phyloP scores from a whole-genome alignment of 371 early-diverging fungal genomes.

The Haplosporangium sp. region DNA sequence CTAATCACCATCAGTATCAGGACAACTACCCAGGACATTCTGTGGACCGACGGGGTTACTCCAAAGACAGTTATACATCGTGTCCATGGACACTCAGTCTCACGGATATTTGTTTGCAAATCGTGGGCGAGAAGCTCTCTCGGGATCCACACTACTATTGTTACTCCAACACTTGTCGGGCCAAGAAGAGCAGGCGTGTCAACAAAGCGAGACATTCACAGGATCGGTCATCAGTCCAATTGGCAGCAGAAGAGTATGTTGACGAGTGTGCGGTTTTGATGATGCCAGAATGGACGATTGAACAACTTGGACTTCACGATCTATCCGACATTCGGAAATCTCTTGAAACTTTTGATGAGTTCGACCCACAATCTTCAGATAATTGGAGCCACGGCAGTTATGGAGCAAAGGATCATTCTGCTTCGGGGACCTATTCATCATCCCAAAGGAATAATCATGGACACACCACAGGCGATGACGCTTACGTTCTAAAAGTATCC shows the following conservation, averaged over 20 bases:
- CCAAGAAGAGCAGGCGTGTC: slow-evolving; percentile 4
- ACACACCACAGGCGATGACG: too few species aligned
- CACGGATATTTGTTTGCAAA: slow-evolving; percentile 42
- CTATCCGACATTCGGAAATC: slow-evolving; percentile 28
- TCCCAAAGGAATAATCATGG: too few species aligned
- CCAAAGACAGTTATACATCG: slow-evolving; percentile 48
- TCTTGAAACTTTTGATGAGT: background rate
- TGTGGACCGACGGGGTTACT: slow-evolving; percentile 29
- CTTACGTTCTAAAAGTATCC: too few species aligned
- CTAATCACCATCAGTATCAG: background rate
- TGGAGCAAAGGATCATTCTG: too few species aligned
- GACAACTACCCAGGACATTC: slow-evolving; percentile 21
- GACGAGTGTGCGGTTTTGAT: slow-evolving; percentile 33
- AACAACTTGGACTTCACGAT: slow-evolving; percentile 33
- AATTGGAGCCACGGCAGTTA: too few species aligned
- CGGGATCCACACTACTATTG: slow-evolving; percentile 45
- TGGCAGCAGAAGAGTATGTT: background rate
- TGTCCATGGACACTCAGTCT: slow-evolving; percentile 48
- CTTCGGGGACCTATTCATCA: too few species aligned
- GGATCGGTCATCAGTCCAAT: background rate
- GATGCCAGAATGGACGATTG: slow-evolving; percentile 45
- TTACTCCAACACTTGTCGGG: slow-evolving; percentile 11
- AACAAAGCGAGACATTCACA: background rate
- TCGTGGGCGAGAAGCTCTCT: slow-evolving; percentile 29
- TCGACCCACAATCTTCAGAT: too few species aligned